Conservation (phyloP, 208 protist species). For the Trypanosoma rangeli region DNA sequence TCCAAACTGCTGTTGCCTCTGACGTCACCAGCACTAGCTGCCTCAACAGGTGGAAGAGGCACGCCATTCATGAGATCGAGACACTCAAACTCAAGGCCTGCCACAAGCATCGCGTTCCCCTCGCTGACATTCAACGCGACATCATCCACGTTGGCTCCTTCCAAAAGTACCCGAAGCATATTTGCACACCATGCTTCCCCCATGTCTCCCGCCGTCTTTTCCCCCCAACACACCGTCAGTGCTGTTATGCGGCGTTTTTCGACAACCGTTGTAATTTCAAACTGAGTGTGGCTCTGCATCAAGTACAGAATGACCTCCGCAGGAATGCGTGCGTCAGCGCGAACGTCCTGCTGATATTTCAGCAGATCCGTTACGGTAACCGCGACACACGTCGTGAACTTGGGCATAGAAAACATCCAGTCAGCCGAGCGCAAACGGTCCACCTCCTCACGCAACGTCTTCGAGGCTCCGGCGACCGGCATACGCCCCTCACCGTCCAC, state of each 20-base stretch:
- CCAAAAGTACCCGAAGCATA: slow-evolving; percentile 28
- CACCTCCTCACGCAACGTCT: slow-evolving; percentile 47
- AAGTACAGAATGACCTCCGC: slow-evolving; percentile 2
- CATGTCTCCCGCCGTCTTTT: neutral
- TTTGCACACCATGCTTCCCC: slow-evolving; percentile 14
- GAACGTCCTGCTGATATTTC: neutral
- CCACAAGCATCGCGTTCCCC: slow-evolving; percentile 27
- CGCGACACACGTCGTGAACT: slow-evolving; percentile 50
- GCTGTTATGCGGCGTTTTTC: slow-evolving; percentile 17
- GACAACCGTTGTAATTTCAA: slow-evolving; percentile 24
- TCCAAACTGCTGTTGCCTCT: neutral
- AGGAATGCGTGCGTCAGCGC: neutral
- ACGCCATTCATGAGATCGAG: slow-evolving; percentile 13
- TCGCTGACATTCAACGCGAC: slow-evolving; percentile 23
- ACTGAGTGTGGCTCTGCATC: slow-evolving; percentile 8
- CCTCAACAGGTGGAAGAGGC: neutral
- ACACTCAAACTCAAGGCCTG: slow-evolving; percentile 13
- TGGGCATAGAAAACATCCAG: slow-evolving; percentile 70
- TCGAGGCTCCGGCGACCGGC: slow-evolving; percentile 24
- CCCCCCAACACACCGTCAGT: slow-evolving; percentile 9
- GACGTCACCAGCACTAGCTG: neutral
- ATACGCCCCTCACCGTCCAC: slow-evolving; percentile 48
- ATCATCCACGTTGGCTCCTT: slow-evolving; percentile 8
- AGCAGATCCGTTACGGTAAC: slow-evolving; percentile 23
- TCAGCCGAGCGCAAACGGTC: slow-evolving; percentile 30